Evolutionary conservation across 1,284 basidiomycete genomes (phyloP), one percentile per base, ranked within the genome.

Genomic region (Pascua guehoae): DNA sequence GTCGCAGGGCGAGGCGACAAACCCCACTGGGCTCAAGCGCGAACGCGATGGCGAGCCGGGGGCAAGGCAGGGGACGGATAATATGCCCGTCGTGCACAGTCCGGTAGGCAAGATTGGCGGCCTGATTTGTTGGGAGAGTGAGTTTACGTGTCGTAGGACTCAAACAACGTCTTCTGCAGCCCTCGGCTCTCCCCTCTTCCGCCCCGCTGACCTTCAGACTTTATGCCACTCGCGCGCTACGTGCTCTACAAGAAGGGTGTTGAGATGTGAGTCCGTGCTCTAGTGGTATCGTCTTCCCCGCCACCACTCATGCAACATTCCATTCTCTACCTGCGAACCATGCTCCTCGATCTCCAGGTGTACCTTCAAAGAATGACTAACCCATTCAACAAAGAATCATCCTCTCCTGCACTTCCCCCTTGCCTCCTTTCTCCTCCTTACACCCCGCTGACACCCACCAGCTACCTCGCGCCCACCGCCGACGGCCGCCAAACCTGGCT

Each of bases 111-210:
- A 82, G 63, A 69, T 88, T 8, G 83, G 84, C 12, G 83, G 84
- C 1, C 78, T 85, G 4, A 86, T 88, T 56, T 87, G 87, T 68
- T 88, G 87, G 86, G 86, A 89, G 69, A 88, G 68, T 70, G 52
- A 54, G 67, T 68, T 32, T 32, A 32, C 24, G 24, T 32, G 24
- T 3, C 7, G 24, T 32, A 32, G 24, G 24, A 32, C 24, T 32
- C 24, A 32, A 32, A 32, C 24, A 7, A 32, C 24, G 24, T 32
- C 24, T 32, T 7, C 24, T 32, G 24, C 24, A 32, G 4, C 3
- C 7, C 24, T 32, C 4, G 15, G 12, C 36, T 36, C 18, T 12
- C 40, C 44, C 12, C 4, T 4, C 45, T 16, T 15, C 8, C 8
- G 16, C 47, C 10, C 5, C 5, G 47, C 55, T 60, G 53, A 62